Evolutionary conservation across 768 basidiomycete genomes (phyloP).

Genomic region (Leccinum fibrillosum): DNA sequence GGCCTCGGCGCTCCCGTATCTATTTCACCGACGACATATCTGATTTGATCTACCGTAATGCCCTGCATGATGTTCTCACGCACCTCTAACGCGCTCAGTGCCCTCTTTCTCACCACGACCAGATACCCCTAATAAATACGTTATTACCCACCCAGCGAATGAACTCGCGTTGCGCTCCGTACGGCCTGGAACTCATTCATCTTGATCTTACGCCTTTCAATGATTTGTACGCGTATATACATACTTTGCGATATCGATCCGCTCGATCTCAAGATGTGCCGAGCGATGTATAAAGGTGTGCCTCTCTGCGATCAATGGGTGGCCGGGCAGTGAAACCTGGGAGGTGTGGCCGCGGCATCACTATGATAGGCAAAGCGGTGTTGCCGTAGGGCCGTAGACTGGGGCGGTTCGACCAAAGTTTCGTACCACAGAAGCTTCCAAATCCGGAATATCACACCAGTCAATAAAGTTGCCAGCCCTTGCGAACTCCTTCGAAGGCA

Average conservation of each 20-base stretch:
- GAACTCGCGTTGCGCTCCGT: slow-evolving; percentile 14
- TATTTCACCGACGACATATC: slow-evolving; percentile 19
- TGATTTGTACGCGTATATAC: slow-evolving; percentile 30
- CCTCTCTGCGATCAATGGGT: slow-evolving; percentile 9
- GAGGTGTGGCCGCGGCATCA: slow-evolving; percentile 12
- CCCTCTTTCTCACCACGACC: slow-evolving; percentile 16
- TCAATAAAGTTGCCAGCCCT: neutral
- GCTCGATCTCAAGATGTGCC: slow-evolving; percentile 3
- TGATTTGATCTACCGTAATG: slow-evolving; percentile 21
- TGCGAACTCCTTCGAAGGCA: slow-evolving; percentile 7
- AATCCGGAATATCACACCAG: slow-evolving; percentile 15
- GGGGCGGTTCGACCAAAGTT: slow-evolving; percentile 8
- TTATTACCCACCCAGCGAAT: slow-evolving; percentile 30
- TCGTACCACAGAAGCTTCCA: slow-evolving; percentile 28
- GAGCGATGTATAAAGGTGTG: slow-evolving; percentile 13
- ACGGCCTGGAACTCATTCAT: slow-evolving; percentile 3
- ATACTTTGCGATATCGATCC: slow-evolving; percentile 14
- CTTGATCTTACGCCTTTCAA: slow-evolving; percentile 25
- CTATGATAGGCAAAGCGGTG: slow-evolving; percentile 15
- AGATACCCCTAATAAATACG: slow-evolving; percentile 31
- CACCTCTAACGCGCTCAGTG: slow-evolving; percentile 13
- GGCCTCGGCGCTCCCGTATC: slow-evolving; percentile 14
- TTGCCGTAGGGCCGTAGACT: neutral
- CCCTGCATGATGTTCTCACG: slow-evolving; percentile 20
- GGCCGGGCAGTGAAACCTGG: slow-evolving; percentile 4